Evolutionary conservation across 169 alveolate species (phyloP), one percentile per base, ranked within the genome.

Genomic region (Perkinsus chesapeaki): DNA sequence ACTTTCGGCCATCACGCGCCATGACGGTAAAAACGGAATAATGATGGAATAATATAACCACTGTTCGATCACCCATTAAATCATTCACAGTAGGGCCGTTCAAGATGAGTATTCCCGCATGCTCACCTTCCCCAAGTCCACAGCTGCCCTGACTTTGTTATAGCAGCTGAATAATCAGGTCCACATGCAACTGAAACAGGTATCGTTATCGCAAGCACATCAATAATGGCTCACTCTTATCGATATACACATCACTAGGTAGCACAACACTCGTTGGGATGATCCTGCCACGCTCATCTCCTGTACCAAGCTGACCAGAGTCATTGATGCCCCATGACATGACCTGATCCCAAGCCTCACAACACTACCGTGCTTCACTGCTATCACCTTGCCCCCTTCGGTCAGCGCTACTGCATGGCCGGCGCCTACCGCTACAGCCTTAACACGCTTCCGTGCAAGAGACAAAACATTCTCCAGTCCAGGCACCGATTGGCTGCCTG

Each of bases 241-340:
- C 36, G 38, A 91, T 37, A 37, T 91, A 91, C 12, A 91, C 92
- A 23, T 91, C 92, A 19, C 48, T 39, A 16, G 92, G 92, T 39
- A 91, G n/a, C 92, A 60, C 93, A 38, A 91, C 90, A n/a, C n/a
- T 27, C 36, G 73, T 39, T 9, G 95, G 95, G 31, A 93, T 9
- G 27, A 91, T 91, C 48, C 95, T 48, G 38, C 72, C 91, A 7
- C 39, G 48, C 10, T 48, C 82, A 73, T 93, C 95, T 0, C 95
- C 95, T 10, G 91, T 92, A n/a, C 95, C 95, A 39, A 93, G 95
- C 23, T 93, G 95, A 12, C 95, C 95, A 37, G 92, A 93, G 39
- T 93, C 93, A 37, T 93, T 93, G 60, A 73, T 37, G 0, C 94
- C 94, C 93, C 94, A 93, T n/a, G 91, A 38, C 93, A 90, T 91